Conservation (phyloP, 345 rosid genomes). For the Syzygium grande region DNA sequence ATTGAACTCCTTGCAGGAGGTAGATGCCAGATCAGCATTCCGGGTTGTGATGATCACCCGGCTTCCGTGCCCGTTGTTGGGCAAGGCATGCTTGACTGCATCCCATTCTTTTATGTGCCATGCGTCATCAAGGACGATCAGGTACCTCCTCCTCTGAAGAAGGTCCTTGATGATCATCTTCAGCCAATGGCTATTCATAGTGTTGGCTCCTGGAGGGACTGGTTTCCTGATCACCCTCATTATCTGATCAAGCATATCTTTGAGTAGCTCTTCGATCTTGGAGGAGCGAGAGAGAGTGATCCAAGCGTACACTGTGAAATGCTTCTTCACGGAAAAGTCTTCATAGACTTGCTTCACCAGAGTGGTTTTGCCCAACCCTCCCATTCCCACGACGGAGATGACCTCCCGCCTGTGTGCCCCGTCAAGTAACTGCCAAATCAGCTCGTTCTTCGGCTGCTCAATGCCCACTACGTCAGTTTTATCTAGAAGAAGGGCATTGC, state of each 20-base stretch:
- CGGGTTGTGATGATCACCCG: constrained; percentile 32
- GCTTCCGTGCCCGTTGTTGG: constrained; percentile 14
- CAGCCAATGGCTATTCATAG: constrained; percentile 11
- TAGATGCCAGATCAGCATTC: constrained; percentile 6
- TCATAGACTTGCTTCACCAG: constrained; percentile 26
- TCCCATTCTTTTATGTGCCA: constrained; percentile 23
- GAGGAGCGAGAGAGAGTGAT: constrained; percentile 16
- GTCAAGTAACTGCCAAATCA: constrained; percentile 6
- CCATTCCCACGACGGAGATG: constrained; percentile 23
- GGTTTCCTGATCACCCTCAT: constrained; percentile 6
- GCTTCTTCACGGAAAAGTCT: constrained; percentile 6
- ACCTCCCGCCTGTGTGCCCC: constrained; percentile 4
- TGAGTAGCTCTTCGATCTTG: constrained; percentile 11
- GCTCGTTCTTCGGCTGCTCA: constrained; percentile 12
- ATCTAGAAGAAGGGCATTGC: constrained; percentile 19
- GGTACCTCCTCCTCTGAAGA: constrained; percentile 16
- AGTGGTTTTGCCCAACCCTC: constrained; percentile 36
- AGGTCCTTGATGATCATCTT: constrained; percentile 9
- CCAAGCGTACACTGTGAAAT: constrained; percentile 19
- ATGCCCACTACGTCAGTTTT: constrained; percentile 22
- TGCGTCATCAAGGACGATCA: constrained; percentile 23
- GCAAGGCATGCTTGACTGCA: constrained; percentile 21
- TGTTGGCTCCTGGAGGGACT: constrained; percentile 9
- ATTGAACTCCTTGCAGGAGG: constrained; percentile 8
- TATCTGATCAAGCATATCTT: constrained; percentile 12